A percentile compares a stretch with the other conserved stretches of the same genome.
Evolutionary conservation across 2,329 filamentous ascomycete genomes (phyloP).

Genomic region (Epichloe uncinata): DNA sequence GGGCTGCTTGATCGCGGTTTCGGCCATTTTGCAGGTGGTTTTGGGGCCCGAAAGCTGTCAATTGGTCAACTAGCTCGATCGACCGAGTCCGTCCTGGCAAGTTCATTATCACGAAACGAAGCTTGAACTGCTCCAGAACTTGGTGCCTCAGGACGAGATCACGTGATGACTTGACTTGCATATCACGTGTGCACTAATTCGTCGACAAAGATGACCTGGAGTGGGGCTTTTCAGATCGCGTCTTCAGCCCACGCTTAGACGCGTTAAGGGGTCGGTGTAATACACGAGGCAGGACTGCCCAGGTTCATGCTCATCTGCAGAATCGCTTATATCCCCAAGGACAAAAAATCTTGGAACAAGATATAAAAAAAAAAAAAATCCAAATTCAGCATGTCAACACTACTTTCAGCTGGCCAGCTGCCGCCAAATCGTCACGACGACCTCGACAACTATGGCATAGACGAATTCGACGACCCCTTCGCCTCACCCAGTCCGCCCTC

Average conservation of each 20-base stretch:
- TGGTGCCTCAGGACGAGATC: slow-evolving; percentile 18
- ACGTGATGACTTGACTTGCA: slow-evolving; percentile 13
- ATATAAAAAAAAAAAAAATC: not conserved
- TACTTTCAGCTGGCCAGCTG: slow-evolving; percentile 9
- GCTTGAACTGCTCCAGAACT: slow-evolving; percentile 8
- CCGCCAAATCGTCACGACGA: slow-evolving; percentile 35
- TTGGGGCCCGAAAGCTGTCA: slow-evolving; percentile 15
- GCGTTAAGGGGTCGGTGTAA: not conserved
- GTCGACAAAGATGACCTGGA: not conserved
- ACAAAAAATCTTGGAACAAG: too few species aligned
- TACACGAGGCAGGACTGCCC: too few species aligned
- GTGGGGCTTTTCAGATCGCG: slow-evolving; percentile 1
- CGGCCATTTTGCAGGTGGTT: slow-evolving; percentile 22
- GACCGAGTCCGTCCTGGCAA: not conserved
- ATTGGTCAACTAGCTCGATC: slow-evolving; percentile 13
- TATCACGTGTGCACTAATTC: slow-evolving; percentile 4
- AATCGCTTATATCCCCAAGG: too few species aligned
- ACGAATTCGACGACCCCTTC: slow-evolving; percentile 37
- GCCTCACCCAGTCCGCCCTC: slow-evolving; percentile 29
- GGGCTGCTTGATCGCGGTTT: slow-evolving; percentile 24
- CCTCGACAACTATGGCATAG: slow-evolving; percentile 65
- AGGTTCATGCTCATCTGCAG: too few species aligned
- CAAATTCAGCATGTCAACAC: slow-evolving; percentile 11
- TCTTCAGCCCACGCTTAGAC: not conserved
- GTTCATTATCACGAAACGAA: slow-evolving; percentile 11